A percentile compares a stretch with the other conserved stretches of the same genome.
Evolutionary conservation across 768 basidiomycete species (phyloP).

Genomic region (Termitomyces sp.): DNA sequence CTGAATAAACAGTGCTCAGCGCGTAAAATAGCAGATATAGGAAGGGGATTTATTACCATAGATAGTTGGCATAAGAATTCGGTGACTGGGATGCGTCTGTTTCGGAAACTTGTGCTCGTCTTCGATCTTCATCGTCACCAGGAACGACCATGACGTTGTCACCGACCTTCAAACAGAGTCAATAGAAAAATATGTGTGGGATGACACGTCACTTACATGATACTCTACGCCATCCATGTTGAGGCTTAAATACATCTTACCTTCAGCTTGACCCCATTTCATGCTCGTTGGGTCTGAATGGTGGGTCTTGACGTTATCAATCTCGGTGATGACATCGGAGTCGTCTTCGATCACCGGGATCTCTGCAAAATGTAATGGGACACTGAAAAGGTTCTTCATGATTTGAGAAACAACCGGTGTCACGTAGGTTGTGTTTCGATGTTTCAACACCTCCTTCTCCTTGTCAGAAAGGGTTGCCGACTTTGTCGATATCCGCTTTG

Average conservation of each 20-base stretch:
- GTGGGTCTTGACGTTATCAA: slow-evolving; percentile 22
- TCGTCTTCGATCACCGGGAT: slow-evolving; percentile 23
- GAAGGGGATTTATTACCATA: slow-evolving; percentile 41
- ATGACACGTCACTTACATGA: slow-evolving; percentile 28
- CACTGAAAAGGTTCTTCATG: slow-evolving; percentile 39
- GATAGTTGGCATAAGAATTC: slow-evolving; percentile 50
- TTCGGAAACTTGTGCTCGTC: slow-evolving; percentile 33
- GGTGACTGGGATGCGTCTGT: slow-evolving; percentile 36
- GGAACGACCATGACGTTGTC: slow-evolving; percentile 61
- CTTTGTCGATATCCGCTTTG: slow-evolving; percentile 16
- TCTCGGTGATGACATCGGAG: slow-evolving; percentile 19
- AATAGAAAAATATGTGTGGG: neutral
- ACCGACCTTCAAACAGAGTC: slow-evolving; percentile 39
- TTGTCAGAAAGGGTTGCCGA: slow-evolving; percentile 5
- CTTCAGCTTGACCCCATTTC: slow-evolving; percentile 22
- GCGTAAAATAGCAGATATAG: neutral
- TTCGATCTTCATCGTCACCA: slow-evolving; percentile 40
- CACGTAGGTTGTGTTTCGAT: slow-evolving; percentile 29
- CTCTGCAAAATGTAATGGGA: slow-evolving; percentile 35
- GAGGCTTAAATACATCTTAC: slow-evolving; percentile 38
- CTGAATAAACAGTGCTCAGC: slow-evolving; percentile 29
- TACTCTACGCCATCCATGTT: slow-evolving; percentile 55
- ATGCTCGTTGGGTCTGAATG: slow-evolving; percentile 28
- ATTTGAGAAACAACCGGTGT: slow-evolving; percentile 44
- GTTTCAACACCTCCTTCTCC: slow-evolving; percentile 22